phyloP scores from a whole-genome alignment of 2,329 filamentous ascomycete species.

The Capronia americana region DNA sequence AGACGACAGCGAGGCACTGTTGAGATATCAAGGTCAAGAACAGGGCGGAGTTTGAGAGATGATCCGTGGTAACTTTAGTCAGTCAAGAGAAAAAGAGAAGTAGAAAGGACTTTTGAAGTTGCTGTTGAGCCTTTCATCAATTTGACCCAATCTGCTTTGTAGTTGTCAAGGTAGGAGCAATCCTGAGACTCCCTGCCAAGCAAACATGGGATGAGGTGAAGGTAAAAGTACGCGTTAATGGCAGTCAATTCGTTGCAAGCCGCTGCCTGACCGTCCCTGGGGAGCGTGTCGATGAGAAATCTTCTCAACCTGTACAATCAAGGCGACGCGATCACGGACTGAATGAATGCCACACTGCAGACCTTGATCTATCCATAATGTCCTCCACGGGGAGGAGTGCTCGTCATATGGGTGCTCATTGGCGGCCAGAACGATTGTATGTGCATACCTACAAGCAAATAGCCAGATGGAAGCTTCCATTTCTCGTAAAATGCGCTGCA shows the following conservation, averaged over 20 bases:
- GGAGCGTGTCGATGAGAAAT: not conserved
- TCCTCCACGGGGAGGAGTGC: not conserved
- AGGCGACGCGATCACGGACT: not conserved
- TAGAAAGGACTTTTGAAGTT: not conserved
- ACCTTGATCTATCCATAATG: not conserved
- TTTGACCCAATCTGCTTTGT: not conserved
- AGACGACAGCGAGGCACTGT: not conserved
- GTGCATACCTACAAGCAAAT: not conserved
- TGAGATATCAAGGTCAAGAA: slow-evolving; percentile 3
- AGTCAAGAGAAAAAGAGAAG: not conserved
- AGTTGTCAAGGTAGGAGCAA: not conserved
- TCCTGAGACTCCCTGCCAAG: not conserved
- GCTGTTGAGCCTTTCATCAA: not conserved
- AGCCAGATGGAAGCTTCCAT: not conserved
- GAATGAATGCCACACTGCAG: not conserved
- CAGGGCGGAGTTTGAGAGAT: not conserved
- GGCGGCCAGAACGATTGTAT: not conserved
- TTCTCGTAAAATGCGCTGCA: not conserved
- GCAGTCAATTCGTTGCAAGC: not conserved
- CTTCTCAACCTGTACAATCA: not conserved
- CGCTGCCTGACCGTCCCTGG: not conserved
- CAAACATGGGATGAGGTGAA: slow-evolving; percentile 1
- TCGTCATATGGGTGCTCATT: not conserved
- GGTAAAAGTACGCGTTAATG: not conserved
- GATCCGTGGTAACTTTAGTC: not conserved